A percentile compares a stretch with the other conserved stretches of the same genome.
phyloP scores from a whole-genome alignment of 192 early-diverging fungal genomes.

The Neocallimastix lanati region DNA sequence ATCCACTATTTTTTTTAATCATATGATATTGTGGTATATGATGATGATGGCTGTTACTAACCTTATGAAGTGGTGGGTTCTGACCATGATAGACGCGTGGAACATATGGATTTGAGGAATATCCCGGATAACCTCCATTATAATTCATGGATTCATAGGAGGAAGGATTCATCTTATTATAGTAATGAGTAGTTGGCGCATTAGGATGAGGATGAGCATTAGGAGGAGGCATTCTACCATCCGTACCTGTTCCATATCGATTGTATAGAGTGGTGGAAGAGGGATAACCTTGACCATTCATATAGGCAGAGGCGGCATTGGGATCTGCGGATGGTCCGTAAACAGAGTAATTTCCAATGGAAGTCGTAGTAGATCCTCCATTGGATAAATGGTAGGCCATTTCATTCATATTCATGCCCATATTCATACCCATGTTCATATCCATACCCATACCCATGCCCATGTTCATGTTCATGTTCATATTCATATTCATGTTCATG shows the following conservation, averaged over 20 bases:
- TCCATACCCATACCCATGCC: no score
- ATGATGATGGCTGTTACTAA: no score
- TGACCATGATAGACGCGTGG: neutral
- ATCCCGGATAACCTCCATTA: neutral
- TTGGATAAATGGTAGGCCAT: neutral
- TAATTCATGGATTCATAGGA: neutral
- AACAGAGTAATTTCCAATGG: no score
- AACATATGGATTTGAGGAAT: neutral
- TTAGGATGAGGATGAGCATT: neutral
- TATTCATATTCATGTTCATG: no score
- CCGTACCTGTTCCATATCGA: neutral
- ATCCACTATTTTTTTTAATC: neutral
- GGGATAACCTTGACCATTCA: neutral
- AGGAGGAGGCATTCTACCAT: neutral
- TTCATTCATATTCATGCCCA: neutral
- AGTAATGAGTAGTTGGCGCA: neutral
- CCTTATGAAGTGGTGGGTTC: neutral
- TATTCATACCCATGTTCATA: no score
- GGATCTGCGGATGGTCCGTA: no score
- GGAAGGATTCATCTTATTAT: neutral
- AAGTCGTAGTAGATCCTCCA: neutral
- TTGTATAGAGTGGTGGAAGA: neutral
- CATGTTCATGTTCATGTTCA: no score
- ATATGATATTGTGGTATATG: neutral
- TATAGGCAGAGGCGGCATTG: neutral